Base-by-base conservation (phyloP, 768 basidiomycete species). In the Hypsizygus marmoreus region DNA sequence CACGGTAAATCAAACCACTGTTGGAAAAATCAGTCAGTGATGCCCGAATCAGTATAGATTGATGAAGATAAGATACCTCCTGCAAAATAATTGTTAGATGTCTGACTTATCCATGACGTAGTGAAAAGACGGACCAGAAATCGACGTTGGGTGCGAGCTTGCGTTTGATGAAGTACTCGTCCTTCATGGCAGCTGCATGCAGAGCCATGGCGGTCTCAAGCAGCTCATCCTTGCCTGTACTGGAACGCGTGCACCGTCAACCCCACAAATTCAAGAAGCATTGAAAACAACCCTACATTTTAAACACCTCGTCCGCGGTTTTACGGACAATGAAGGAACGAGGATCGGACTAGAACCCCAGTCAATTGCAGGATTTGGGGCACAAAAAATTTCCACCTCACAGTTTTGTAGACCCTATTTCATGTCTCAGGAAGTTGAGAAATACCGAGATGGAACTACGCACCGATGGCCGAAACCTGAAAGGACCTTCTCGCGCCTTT, bases 291-390 rank as follows among this genome's bases (percentile, higher is more conserved):
- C 40, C 81, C 48, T 62, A 90, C 88, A 91, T 80, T 63, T 82
- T 81, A 71, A 94, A 94, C n/a, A 94, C 91, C 52, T 93, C 91
- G 60, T 91, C 84, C 6, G 92, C 93, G 3, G 84, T 91, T 69
- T 88, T 87, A 47, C 91, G 84, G 40, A 95, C 88, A 60, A 95
- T 91, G 63, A 87, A 91, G 4, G 89, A 92, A 16, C 93, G 81
- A 17, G 93, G 93, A 64, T 95, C 93, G 12, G 91, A 92, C 86
- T 91, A 53, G 24, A 31, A 12, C 40, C 28, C n/a, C 49, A 35
- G 36, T 50, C 16, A 45, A 29, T 22, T 6, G 16, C 9, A 30
- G 6, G 31, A n/a, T 45, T 23, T 32, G 6, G 17, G 13, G 9
- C 7, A 33, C 13, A 2, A 23, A 8, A 29, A 33, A 14, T 19